Conservation (phyloP, 148 eudicot genomes). For the Nyssa sinensis region DNA sequence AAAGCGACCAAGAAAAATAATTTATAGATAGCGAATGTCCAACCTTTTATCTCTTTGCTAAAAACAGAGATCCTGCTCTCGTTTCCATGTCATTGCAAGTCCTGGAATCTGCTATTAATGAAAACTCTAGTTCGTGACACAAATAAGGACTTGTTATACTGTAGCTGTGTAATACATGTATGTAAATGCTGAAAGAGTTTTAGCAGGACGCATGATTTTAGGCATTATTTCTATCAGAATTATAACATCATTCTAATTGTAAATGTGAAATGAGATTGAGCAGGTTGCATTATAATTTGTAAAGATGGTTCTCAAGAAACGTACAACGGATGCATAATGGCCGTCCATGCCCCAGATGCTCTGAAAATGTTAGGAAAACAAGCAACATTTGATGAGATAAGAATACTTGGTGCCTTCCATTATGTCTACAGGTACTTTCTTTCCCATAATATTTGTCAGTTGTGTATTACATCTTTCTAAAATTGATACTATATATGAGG, state of each 20-base stretch:
- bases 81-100: background rate
- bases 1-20: background rate
- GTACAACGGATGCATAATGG: conserved; percentile 74
- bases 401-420: conserved; percentile 91
- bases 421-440: conserved; percentile 69
- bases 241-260: conserved; percentile 28
- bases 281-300: conserved; percentile 65
- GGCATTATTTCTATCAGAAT: background rate
- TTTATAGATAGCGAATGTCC: background rate
- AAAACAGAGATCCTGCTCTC: background rate
- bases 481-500: background rate
- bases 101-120: background rate
- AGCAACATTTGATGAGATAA: conserved; percentile 71
- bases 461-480: background rate
- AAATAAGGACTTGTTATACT: background rate
- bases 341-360: conserved; percentile 87
- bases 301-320: conserved; percentile 60
- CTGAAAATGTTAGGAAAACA: conserved; percentile 65
- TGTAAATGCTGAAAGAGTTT: background rate
- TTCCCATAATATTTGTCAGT: background rate
- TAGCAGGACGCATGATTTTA: background rate
- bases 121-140: background rate
- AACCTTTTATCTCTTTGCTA: background rate
- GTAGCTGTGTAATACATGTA: background rate
- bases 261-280: conserved; percentile 35